Percentiles rank a stretch among this genome's conserved stretches.
Conservation (phyloP, 345 rosid species). For the Eucalyptus globulus region DNA sequence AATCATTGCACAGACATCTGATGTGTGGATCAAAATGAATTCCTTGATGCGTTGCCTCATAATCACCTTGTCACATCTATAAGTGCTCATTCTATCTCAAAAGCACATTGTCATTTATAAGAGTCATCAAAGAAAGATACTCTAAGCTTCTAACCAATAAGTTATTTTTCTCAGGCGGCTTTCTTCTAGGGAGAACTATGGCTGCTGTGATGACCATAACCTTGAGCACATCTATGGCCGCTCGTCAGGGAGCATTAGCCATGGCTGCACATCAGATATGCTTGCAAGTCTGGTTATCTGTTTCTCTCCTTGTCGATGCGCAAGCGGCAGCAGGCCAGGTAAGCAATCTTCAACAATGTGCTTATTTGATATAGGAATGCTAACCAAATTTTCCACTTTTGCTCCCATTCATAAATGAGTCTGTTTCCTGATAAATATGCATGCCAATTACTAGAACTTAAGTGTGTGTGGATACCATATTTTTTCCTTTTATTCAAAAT, state of each 20-base stretch:
- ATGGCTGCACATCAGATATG: slow-evolving; percentile 99
- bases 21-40: neutral
- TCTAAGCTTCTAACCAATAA: neutral
- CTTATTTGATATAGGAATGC: neutral
- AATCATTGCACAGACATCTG: neutral
- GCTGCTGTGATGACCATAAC: slow-evolving; percentile 77
- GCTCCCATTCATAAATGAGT: neutral
- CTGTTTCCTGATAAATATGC: neutral
- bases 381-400: neutral
- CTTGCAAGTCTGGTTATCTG: slow-evolving; percentile 97
- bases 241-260: slow-evolving; percentile 75
- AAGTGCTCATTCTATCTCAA: neutral
- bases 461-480: neutral
- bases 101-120: neutral
- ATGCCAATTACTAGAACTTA: neutral
- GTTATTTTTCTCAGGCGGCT: slow-evolving; percentile 45
- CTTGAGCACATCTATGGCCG: slow-evolving; percentile 88
- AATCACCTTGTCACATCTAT: neutral
- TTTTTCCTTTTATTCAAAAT: neutral
- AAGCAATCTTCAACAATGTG: neutral
- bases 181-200: slow-evolving; percentile 86
- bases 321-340: slow-evolving; percentile 93
- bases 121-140: neutral
- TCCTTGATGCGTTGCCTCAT: neutral
- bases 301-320: slow-evolving; percentile 88